Percentiles rank a stretch among this genome's conserved stretches.
Evolutionary conservation across 257 asterid species (phyloP).

Genomic region (Perilla frutescens): DNA sequence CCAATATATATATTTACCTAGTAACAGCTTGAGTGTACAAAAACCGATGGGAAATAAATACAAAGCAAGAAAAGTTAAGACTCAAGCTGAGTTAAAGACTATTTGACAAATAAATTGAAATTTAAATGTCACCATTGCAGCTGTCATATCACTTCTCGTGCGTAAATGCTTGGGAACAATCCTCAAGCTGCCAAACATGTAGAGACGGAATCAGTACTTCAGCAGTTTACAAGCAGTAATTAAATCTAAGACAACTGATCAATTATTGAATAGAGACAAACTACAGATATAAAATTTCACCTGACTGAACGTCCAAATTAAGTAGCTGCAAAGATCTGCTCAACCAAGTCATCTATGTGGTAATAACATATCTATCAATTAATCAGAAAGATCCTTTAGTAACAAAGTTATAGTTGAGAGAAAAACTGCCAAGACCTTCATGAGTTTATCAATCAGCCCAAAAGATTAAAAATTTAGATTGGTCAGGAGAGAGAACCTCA

Average conservation of each 20-base stretch:
- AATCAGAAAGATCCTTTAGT: slow-evolving; percentile 73
- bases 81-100: slow-evolving; percentile 2
- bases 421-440: slow-evolving; percentile 45
- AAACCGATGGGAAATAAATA: slow-evolving; percentile 11
- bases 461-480: slow-evolving; percentile 31
- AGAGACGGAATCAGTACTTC: slow-evolving; percentile 45
- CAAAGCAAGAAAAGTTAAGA: neutral
- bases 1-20: slow-evolving; percentile 27
- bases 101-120: slow-evolving; percentile 13
- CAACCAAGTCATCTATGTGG: slow-evolving; percentile 81
- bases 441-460: slow-evolving; percentile 41
- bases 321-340: slow-evolving; percentile 73
- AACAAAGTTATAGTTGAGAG: slow-evolving; percentile 32
- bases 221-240: slow-evolving; percentile 21
- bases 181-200: slow-evolving; percentile 50
- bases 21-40: slow-evolving; percentile 5
- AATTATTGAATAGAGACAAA: slow-evolving; percentile 33
- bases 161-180: slow-evolving; percentile 41
- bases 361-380: slow-evolving; percentile 79
- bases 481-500: slow-evolving; percentile 31
- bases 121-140: slow-evolving; percentile 38
- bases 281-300: slow-evolving; percentile 52
- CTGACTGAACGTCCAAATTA: slow-evolving; percentile 61
- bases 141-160: slow-evolving; percentile 37
- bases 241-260: slow-evolving; percentile 33